Evolutionary conservation across 1,284 basidiomycete species (phyloP).

Genomic region (Apiotrichum domesticum): DNA sequence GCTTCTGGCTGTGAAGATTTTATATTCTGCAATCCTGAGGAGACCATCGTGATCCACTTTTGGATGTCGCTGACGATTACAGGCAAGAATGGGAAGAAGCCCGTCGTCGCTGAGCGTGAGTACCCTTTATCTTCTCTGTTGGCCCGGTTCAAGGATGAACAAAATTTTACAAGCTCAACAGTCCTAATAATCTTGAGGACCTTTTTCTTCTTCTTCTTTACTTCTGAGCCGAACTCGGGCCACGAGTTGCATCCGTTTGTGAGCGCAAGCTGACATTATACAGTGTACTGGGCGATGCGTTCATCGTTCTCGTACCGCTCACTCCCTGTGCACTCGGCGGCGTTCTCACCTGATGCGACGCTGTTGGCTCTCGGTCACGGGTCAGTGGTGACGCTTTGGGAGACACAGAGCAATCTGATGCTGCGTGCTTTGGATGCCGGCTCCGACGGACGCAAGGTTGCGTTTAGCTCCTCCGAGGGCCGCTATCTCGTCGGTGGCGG

Average conservation of each 20-base stretch:
- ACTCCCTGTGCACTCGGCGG: conserved; percentile 59
- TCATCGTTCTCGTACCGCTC: conserved; percentile 65
- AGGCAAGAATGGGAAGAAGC: conserved; percentile 38
- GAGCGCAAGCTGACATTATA: conserved; percentile 17
- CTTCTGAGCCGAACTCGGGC: conserved; percentile 35
- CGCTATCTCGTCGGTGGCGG: conserved; percentile 54
- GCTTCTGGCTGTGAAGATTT: conserved; percentile 35
- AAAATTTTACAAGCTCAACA: conserved; percentile 48
- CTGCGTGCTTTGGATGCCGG: conserved; percentile 60
- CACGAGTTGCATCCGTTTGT: background rate
- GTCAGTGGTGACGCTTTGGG: conserved; percentile 68
- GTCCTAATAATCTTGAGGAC: conserved; percentile 44
- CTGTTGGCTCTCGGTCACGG: conserved; percentile 72
- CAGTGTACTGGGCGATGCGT: conserved; percentile 71
- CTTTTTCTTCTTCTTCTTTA: conserved; percentile 44
- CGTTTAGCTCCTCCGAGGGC: conserved; percentile 47
- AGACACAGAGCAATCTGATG: conserved; percentile 62
- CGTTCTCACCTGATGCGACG: conserved; percentile 83
- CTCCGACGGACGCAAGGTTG: conserved; percentile 30
- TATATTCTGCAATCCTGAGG: conserved; percentile 48
- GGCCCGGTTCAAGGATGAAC: conserved; percentile 34
- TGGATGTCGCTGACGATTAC: conserved; percentile 2
- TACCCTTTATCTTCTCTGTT: conserved; percentile 7
- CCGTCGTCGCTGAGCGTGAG: conserved; percentile 37
- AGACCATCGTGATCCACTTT: background rate